Base-by-base conservation (phyloP, 164 flowering plant species). In the Umbellularia californica region DNA sequence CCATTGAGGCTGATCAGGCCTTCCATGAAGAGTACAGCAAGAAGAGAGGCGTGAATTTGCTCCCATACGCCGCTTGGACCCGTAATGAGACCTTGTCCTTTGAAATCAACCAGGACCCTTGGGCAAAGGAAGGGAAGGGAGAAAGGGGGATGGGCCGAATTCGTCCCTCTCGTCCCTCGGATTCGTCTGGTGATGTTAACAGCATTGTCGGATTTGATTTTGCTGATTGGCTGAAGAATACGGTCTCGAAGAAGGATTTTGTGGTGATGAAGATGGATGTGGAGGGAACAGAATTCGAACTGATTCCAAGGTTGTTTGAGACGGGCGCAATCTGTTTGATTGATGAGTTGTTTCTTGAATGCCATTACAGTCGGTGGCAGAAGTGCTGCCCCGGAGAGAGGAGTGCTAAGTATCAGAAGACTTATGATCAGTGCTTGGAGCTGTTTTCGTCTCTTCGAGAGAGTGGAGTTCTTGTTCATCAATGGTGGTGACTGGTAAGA, bases 181-280 rank as follows among this genome's bases (percentile, higher is more conserved):
- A 70, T 22, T 75, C 70, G 33, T 81, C 77, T n/a, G 81, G 82
- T 1, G 79, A 88, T 55, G 92, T 91, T 75, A 82, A 89, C 76
- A 74, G 81, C 81, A 94, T 96, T 74, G 82, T 79, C 69, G 99
- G 99, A 30, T 96, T 96, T 78, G 99, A 96, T 79, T 96, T 96
- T 78, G 97, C 98, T 0, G 73, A 87, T 6, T 96, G 99, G 99
- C 81, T 96, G 91, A 94, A 88, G 91, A 86, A 75, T 30, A 85
- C 91, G 0, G 97, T 95, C 20, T 65, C 89, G 1, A 88, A 89
- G 87, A 88, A 70, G 75, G 98, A 95, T 75, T 95, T 85, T 79
- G 99, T 95, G 75, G 98, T 95, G 81, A 89, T 95, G 98, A 96
- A 96, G 81, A 96, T 96, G 99, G 98, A 96, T 84, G 93, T 96